phyloP scores from a whole-genome alignment of 345 rosid species.

The Aethionema arabicum region DNA sequence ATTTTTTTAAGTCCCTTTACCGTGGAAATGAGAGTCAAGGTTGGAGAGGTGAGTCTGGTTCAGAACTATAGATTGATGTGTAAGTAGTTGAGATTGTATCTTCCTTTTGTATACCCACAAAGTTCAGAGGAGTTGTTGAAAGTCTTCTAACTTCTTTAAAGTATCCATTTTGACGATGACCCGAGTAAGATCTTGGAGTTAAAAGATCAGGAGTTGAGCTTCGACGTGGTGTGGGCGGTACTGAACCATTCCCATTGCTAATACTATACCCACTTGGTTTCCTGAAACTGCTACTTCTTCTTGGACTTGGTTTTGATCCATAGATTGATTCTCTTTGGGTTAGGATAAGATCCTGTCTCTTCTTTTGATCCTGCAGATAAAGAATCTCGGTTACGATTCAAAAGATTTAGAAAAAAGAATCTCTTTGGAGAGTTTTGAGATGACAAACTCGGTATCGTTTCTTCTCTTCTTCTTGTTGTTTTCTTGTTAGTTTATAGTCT shows the following conservation, averaged over 20 bases:
- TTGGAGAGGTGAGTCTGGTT: constrained; percentile 81
- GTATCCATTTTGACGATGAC: constrained; percentile 76
- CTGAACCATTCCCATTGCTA: constrained; percentile 83
- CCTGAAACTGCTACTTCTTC: constrained; percentile 83
- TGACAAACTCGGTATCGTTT: constrained; percentile 69
- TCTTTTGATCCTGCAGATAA: constrained; percentile 81
- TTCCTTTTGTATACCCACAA: constrained; percentile 81
- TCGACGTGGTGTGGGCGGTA: constrained; percentile 85
- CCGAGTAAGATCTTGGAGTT: constrained; percentile 89
- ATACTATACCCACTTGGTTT: constrained; percentile 65
- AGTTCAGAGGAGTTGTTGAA: constrained; percentile 78
- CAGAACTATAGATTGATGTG: constrained; percentile 82
- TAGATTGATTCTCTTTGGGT: constrained; percentile 85
- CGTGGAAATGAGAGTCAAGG: constrained; percentile 29
- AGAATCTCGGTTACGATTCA: no score
- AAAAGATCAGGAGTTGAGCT: constrained; percentile 84
- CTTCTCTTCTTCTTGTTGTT: constrained; percentile 85
- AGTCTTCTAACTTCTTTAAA: constrained; percentile 83
- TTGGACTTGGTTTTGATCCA: constrained; percentile 93
- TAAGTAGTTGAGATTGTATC: constrained; percentile 75
- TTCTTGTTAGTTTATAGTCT: constrained; percentile 83
- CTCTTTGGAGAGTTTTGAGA: neutral
- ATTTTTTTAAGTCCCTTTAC: constrained; percentile 7
- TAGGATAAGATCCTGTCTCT: constrained; percentile 82
- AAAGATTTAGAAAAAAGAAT: neutral